A percentile compares a stretch with the other conserved stretches of the same genome.
Conservation (phyloP, 768 basidiomycete species). For the Tulasnella sp. region DNA sequence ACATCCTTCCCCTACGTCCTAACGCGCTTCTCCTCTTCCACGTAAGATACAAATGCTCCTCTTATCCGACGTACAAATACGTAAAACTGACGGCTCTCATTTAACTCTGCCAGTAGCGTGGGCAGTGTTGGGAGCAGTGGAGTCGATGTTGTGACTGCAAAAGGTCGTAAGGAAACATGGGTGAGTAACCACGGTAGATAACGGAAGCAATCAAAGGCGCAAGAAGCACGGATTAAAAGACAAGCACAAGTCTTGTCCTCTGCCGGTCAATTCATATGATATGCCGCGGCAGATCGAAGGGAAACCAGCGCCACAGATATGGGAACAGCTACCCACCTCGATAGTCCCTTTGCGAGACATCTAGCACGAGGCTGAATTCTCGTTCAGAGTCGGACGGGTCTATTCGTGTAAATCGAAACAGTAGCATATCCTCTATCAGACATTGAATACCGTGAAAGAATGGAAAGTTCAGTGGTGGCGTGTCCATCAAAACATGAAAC, state of each 20-base stretch:
- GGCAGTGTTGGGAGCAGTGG: conserved; percentile 56
- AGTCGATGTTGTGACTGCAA: conserved; percentile 62
- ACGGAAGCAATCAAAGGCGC: neutral
- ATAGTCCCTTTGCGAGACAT: conserved; percentile 48
- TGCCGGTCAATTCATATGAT: no score
- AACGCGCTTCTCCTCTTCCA: conserved; percentile 13
- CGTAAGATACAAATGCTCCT: conserved; percentile 18
- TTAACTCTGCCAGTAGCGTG: conserved; percentile 55
- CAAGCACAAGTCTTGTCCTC: no score
- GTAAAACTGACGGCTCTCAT: conserved; percentile 55
- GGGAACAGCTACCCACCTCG: conserved; percentile 38
- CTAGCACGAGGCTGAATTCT: conserved; percentile 66
- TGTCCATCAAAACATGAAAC: no score
- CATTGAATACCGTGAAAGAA: neutral
- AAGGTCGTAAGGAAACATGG: conserved; percentile 12
- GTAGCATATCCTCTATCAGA: conserved; percentile 40
- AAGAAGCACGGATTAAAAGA: no score
- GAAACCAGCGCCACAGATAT: neutral
- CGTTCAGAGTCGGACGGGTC: conserved; percentile 43
- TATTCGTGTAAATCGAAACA: conserved; percentile 57
- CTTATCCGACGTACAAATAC: conserved; percentile 56
- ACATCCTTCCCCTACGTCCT: neutral
- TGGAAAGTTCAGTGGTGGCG: neutral
- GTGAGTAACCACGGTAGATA: no score
- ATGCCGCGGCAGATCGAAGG: no score